Evolutionary conservation across 345 rosid genomes (phyloP).

Genomic region (Pugionium cornutum): DNA sequence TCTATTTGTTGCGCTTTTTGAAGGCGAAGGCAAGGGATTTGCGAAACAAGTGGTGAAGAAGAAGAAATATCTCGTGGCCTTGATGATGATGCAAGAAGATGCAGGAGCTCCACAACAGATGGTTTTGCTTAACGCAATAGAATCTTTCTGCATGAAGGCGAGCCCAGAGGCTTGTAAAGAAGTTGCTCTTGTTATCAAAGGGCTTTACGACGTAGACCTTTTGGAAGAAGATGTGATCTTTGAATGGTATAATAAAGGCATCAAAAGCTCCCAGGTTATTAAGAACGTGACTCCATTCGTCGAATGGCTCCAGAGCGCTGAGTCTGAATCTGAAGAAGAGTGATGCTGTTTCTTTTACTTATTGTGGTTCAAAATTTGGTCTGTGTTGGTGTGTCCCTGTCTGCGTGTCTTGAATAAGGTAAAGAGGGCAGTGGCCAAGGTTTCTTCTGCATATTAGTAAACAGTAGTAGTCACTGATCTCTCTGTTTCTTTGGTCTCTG

Average conservation of each 20-base stretch:
- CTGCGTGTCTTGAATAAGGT: constrained; percentile 27
- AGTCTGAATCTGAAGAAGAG: constrained; percentile 71
- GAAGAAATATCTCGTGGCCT: constrained; percentile 51
- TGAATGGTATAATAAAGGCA: constrained; percentile 56
- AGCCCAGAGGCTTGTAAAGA: constrained; percentile 48
- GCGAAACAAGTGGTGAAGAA: constrained; percentile 48
- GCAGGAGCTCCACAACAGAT: constrained; percentile 44
- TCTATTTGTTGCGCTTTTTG: constrained; percentile 48
- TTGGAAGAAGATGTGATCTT: constrained; percentile 59
- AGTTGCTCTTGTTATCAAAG: constrained; percentile 59
- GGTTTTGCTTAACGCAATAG: constrained; percentile 53
- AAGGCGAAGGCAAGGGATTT: constrained; percentile 53
- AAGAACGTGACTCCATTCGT: constrained; percentile 59
- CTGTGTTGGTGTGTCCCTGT: too few species aligned
- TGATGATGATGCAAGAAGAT: constrained; percentile 42
- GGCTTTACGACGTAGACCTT: constrained; percentile 60
- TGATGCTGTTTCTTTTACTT: constrained; percentile 25
- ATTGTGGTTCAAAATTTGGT: too few species aligned
- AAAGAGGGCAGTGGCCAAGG: constrained; percentile 13
- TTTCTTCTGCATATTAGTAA: neutral
- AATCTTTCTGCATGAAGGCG: constrained; percentile 44
- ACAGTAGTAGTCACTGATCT: too few species aligned
- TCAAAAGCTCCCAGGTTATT: constrained; percentile 47
- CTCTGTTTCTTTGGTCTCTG: too few species aligned
- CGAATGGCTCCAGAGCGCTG: constrained; percentile 80